phyloP scores from a whole-genome alignment of 1,284 basidiomycete species.

The Takashimella koratensis region DNA sequence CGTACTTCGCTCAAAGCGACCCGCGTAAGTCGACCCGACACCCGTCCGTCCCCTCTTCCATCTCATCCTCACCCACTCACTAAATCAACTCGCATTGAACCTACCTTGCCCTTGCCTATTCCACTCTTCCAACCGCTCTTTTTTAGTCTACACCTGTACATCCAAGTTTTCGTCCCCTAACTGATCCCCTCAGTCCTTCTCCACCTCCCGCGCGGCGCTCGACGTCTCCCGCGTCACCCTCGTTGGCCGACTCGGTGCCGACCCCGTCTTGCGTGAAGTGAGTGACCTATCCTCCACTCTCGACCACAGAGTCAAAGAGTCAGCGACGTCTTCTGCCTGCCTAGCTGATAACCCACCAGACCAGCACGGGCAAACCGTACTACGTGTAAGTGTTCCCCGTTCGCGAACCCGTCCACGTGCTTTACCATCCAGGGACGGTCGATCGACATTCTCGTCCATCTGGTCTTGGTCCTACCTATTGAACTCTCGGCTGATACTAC shows the following conservation, averaged over 20 bases:
- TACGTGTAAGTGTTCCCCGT: slow-evolving; percentile 23
- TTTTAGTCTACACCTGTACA: neutral
- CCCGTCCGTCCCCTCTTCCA: neutral
- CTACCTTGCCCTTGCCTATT: neutral
- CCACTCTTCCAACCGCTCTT: neutral
- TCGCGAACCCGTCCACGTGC: no score
- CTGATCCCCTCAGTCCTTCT: slow-evolving; percentile 22
- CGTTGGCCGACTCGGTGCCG: slow-evolving; percentile 40
- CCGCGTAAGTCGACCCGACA: no score
- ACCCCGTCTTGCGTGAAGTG: slow-evolving; percentile 34
- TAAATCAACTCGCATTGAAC: neutral
- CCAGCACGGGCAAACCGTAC: slow-evolving; percentile 35
- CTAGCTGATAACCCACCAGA: slow-evolving; percentile 16
- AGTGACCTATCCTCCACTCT: neutral
- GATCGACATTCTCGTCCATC: no score
- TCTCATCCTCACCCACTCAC: neutral
- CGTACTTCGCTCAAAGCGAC: neutral
- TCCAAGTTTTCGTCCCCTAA: neutral
- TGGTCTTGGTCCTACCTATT: no score
- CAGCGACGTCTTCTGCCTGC: no score
- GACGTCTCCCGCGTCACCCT: slow-evolving; percentile 39
- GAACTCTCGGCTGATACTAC: no score
- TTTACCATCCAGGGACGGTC: no score
- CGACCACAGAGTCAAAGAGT: neutral
- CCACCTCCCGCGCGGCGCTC: slow-evolving; percentile 17